phyloP scores from a whole-genome alignment of 495 filamentous ascomycete species.

The Xylaria grammica region DNA sequence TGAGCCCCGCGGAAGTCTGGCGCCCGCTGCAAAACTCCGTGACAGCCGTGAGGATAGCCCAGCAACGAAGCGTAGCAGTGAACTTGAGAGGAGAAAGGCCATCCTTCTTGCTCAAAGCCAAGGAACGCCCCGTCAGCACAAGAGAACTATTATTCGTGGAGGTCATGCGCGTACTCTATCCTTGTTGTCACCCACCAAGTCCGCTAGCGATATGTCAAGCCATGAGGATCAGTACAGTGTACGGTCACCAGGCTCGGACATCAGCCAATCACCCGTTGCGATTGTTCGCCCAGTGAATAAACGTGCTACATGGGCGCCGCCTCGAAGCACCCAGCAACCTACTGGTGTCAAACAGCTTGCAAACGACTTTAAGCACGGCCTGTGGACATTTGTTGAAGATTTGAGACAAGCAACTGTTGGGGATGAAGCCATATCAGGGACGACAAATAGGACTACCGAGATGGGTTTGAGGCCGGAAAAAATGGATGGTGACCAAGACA shows the following conservation, averaged over 20 bases:
- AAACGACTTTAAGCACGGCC: slow-evolving; percentile 82
- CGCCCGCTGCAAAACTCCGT: slow-evolving; percentile 28
- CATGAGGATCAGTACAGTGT: slow-evolving; percentile 36
- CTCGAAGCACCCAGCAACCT: slow-evolving; percentile 37
- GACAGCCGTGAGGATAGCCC: slow-evolving; percentile 41
- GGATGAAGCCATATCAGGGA: slow-evolving; percentile 74
- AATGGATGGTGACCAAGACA: slow-evolving; percentile 42
- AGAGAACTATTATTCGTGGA: slow-evolving; percentile 56
- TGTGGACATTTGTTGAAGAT: slow-evolving; percentile 98
- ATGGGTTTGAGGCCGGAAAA: slow-evolving; percentile 35
- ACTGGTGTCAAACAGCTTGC: slow-evolving; percentile 78
- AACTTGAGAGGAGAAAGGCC: slow-evolving; percentile 66
- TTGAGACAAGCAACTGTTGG: slow-evolving; percentile 93
- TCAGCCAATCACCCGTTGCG: slow-evolving; percentile 27
- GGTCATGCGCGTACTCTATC: slow-evolving; percentile 80
- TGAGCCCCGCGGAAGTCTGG: slow-evolving; percentile 55
- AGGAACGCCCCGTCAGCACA: slow-evolving; percentile 40
- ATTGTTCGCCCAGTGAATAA: slow-evolving; percentile 42
- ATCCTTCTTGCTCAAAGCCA: slow-evolving; percentile 67
- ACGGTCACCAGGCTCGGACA: slow-evolving; percentile 33
- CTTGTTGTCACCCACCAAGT: slow-evolving; percentile 71
- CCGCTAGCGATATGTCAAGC: slow-evolving; percentile 30
- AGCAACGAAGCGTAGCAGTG: slow-evolving; percentile 44
- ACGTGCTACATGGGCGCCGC: slow-evolving; percentile 55
- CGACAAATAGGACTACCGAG: slow-evolving; percentile 38